Evolutionary conservation across 495 filamentous ascomycete species (phyloP).

Genomic region (Aspergillus taichungensis): DNA sequence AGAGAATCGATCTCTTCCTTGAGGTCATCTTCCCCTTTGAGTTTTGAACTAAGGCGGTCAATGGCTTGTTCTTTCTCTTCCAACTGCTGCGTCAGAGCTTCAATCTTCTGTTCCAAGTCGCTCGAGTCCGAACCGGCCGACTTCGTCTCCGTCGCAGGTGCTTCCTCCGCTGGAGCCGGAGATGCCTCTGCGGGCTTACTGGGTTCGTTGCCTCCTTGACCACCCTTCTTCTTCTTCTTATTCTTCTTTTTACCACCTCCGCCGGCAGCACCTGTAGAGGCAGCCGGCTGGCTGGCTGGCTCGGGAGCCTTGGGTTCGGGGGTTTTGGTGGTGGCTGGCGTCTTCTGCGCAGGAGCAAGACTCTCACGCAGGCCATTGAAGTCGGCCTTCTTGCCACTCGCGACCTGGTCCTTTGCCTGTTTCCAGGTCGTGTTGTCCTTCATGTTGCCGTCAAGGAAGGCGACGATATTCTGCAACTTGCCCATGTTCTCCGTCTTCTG

Average conservation of each 20-base stretch:
- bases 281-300: constrained; percentile 12
- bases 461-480: constrained; percentile 25
- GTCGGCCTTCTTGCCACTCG: constrained; percentile 21
- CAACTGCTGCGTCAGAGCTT: constrained; percentile 50
- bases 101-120: constrained; percentile 44
- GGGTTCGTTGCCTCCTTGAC: constrained; percentile 39
- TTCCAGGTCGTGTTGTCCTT: constrained; percentile 29
- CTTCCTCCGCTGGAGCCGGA: constrained; percentile 10
- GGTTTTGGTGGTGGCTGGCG: constrained; percentile 1
- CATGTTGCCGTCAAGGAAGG: constrained; percentile 30
- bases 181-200: constrained; percentile 21
- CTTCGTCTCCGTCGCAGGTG: constrained; percentile 16
- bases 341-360: constrained; percentile 14
- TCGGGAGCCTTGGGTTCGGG: constrained; percentile 11
- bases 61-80: constrained; percentile 65
- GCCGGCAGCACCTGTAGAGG: constrained; percentile 13
- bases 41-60: constrained; percentile 52
- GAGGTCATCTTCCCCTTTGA: constrained; percentile 69
- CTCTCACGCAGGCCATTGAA: constrained; percentile 32
- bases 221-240: constrained; percentile 84
- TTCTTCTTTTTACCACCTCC: constrained; percentile 56
- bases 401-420: constrained; percentile 24
- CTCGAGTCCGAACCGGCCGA: constrained; percentile 20
- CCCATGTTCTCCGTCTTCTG: constrained; percentile 20
- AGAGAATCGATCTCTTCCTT: constrained; percentile 81